Percentiles rank a stretch among this genome's conserved stretches.
These are phyloP conservation scores for Sinapis alba DNA, from an alignment of 441 rosid genomes.

Conservation along the genomic window DNA sequence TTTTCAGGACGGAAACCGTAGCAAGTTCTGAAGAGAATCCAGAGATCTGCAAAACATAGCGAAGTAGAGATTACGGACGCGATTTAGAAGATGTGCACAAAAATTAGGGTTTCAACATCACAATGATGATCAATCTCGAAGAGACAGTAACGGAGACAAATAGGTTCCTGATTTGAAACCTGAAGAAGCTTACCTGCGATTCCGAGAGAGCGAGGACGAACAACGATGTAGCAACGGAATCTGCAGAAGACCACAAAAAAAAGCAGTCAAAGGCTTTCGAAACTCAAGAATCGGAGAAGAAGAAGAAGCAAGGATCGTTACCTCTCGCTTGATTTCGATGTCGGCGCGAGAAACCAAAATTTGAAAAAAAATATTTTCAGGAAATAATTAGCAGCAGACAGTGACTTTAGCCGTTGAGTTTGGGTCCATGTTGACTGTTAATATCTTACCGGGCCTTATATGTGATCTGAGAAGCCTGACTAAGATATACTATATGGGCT, in stretches of 20 bases:
- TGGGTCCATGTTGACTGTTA: not conserved
- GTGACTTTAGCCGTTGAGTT: not conserved
- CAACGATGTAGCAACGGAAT: not conserved
- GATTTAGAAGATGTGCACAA: not conserved
- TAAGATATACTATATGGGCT: not conserved
- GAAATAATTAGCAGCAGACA: not conserved
- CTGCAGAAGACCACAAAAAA: constrained; percentile 1
- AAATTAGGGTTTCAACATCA: constrained; percentile 24
- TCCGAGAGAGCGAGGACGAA: constrained; percentile 17
- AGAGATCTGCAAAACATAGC: not conserved
- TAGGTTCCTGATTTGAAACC: not conserved
- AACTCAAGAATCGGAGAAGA: not conserved
- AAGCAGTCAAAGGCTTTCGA: not conserved
- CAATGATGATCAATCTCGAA: constrained; percentile 4
- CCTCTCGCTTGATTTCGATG: constrained; percentile 28
- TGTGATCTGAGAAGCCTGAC: not conserved
- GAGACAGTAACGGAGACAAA: not conserved
- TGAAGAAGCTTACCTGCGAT: constrained; percentile 17
- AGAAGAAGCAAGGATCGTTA: constrained; percentile 14
- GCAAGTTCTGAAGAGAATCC: not conserved
- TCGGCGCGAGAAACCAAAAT: constrained; percentile 34
- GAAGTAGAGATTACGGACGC: not conserved
- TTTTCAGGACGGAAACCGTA: constrained; percentile 6
- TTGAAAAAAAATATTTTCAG: not conserved
- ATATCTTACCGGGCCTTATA: not conserved